Percentiles rank a stretch among this genome's conserved stretches.
These are phyloP conservation scores for Phytopythium boreale DNA, from an alignment of 352 stramenopile genomes.

Conservation along the genomic window DNA sequence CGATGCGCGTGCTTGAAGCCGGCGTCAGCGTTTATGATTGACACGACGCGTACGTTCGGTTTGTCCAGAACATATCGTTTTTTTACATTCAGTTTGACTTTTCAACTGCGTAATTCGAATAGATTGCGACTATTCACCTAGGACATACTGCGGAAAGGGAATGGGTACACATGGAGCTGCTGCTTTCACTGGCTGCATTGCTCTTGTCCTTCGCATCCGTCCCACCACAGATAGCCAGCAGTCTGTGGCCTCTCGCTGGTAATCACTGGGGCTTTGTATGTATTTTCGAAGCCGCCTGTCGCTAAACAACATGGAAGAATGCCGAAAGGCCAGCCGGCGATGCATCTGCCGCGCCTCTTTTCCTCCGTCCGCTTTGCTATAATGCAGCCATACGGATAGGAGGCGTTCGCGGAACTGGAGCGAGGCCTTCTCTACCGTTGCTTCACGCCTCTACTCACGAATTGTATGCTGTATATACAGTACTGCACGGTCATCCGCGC, in stretches of 20 bases:
- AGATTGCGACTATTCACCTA: background rate
- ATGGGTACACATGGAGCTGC: too few relatives aligned
- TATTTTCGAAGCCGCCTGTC: background rate
- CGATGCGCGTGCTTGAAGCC: conserved; percentile 29
- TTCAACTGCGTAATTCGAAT: background rate
- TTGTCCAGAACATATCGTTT: background rate
- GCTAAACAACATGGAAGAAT: background rate
- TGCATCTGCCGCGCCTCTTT: background rate
- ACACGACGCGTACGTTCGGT: background rate
- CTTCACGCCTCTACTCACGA: background rate
- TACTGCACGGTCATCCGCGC: background rate
- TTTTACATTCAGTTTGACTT: background rate
- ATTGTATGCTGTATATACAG: too few relatives aligned
- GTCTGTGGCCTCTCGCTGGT: background rate
- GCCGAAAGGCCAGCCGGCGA: background rate
- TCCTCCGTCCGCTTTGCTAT: background rate
- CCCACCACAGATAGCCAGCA: background rate
- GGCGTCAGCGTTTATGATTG: conserved; percentile 15
- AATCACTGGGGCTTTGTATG: background rate
- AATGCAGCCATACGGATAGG: background rate
- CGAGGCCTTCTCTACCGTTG: background rate
- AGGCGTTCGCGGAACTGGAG: background rate
- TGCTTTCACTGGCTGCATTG: background rate
- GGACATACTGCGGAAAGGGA: background rate
- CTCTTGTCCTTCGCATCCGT: background rate